phyloP scores from a whole-genome alignment of 73 alveolate species.

The Tetrahymena thermophila region DNA sequence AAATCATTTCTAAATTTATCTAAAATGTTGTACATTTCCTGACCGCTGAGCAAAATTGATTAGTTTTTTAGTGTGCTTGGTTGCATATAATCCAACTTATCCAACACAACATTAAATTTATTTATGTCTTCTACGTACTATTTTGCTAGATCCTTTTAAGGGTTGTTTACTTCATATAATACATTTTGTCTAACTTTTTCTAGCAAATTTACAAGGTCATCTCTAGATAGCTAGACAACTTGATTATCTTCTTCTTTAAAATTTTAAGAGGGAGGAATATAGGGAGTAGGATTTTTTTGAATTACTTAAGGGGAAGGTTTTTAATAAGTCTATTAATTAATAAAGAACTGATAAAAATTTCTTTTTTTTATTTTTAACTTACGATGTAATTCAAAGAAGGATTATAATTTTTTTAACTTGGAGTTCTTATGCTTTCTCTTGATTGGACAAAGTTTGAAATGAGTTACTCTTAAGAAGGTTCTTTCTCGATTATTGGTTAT shows the following conservation, averaged over 20 bases:
- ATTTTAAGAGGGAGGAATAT: background rate
- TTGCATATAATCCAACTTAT: background rate
- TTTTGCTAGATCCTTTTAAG: background rate
- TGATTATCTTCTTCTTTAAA: background rate
- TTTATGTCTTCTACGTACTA: background rate
- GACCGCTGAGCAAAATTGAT: background rate
- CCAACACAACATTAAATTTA: background rate
- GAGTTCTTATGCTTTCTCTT: background rate
- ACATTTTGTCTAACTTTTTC: background rate
- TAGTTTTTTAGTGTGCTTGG: background rate
- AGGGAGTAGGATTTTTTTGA: background rate
- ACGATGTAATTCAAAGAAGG: background rate
- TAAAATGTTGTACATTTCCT: background rate
- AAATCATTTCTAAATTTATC: background rate
- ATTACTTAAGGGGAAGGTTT: background rate
- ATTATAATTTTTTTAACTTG: background rate
- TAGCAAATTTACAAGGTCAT: background rate
- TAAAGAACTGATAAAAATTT: background rate
- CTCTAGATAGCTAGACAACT: background rate
- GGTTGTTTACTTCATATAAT: background rate
- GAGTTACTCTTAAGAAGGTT: background rate
- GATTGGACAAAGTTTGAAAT: background rate
- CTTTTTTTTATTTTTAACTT: background rate
- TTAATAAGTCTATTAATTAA: background rate
- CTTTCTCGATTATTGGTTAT: background rate